A percentile compares a stretch with the other conserved stretches of the same genome.
These are phyloP conservation scores for Saturnispora silvae DNA, from an alignment of 805 yeast species.

Conservation along the genomic window DNA sequence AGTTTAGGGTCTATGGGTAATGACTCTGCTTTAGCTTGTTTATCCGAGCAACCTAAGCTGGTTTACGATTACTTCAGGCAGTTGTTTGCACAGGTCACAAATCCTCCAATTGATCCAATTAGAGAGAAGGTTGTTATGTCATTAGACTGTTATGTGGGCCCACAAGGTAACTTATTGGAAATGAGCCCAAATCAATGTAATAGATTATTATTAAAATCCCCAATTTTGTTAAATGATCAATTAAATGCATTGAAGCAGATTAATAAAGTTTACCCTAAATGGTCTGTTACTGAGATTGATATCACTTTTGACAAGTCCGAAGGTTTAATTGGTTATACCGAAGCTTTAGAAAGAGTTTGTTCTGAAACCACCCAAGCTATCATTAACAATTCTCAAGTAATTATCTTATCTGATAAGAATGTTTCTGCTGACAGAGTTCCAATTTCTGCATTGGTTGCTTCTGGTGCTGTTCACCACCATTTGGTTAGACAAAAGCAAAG, in stretches of 20 bases:
- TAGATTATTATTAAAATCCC: constrained; percentile 72
- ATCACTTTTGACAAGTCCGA: constrained; percentile 78
- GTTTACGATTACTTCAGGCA: constrained; percentile 92
- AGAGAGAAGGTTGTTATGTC: constrained; percentile 97
- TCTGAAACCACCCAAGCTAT: constrained; percentile 80
- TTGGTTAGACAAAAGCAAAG: constrained; percentile 93
- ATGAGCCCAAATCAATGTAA: constrained; percentile 90
- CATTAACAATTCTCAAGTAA: constrained; percentile 59
- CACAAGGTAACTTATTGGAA: constrained; percentile 93
- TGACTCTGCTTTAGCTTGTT: constrained; percentile 90
- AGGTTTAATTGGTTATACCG: constrained; percentile 78
- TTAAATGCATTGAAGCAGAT: constrained; percentile 66
- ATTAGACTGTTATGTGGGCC: constrained; percentile 92
- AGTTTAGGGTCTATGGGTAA: constrained; percentile 98
- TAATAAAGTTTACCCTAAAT: constrained; percentile 66
- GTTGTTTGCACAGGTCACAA: constrained; percentile 95
- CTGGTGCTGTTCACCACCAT: constrained; percentile 95
- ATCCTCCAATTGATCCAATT: constrained; percentile 97
- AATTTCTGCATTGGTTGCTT: constrained; percentile 81
- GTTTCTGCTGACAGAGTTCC: constrained; percentile 58
- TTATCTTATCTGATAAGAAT: constrained; percentile 65
- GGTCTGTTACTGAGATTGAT: constrained; percentile 78
- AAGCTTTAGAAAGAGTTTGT: constrained; percentile 78
- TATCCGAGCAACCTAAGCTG: constrained; percentile 84
- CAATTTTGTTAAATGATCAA: constrained; percentile 66